These are phyloP conservation scores for Coleophoma crateriformis DNA, from an alignment of 2,329 filamentous ascomycete species.

Conservation along the genomic window DNA sequence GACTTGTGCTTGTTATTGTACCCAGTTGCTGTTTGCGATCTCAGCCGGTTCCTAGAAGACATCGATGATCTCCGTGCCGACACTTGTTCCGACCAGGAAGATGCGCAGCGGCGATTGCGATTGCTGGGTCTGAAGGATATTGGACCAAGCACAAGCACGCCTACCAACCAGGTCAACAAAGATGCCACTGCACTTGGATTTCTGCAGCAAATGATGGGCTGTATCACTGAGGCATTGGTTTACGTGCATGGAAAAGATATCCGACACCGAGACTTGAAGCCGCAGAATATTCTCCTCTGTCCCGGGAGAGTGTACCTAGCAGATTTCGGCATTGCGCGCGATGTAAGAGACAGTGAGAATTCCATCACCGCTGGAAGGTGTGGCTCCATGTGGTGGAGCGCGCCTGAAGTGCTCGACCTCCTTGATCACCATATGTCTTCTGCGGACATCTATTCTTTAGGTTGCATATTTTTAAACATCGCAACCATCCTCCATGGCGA, in stretches of 20 bases:
- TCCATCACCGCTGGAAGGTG: constrained; percentile 34
- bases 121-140: constrained; percentile 32
- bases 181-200: constrained; percentile 30
- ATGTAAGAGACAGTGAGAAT: constrained; percentile 38
- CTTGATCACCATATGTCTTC: constrained; percentile 38
- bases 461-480: constrained; percentile 39
- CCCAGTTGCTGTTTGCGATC: constrained; percentile 41
- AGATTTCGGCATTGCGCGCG: constrained; percentile 43
- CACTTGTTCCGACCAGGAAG: constrained; percentile 33
- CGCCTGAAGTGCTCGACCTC: constrained; percentile 35
- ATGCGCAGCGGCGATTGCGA: constrained; percentile 30
- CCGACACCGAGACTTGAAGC: constrained; percentile 42
- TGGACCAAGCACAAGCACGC: constrained; percentile 13
- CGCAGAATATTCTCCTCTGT: constrained; percentile 40
- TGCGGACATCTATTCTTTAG: constrained; percentile 43
- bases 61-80: constrained; percentile 34
- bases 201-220: constrained; percentile 37
- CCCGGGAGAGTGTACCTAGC: constrained; percentile 40
- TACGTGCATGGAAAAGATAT: constrained; percentile 28
- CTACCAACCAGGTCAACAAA: constrained; percentile 2
- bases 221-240: constrained; percentile 27
- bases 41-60: constrained; percentile 36
- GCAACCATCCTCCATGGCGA: constrained; percentile 37
- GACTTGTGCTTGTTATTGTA: constrained; percentile 40
- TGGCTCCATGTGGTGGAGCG: constrained; percentile 38